phyloP scores from a whole-genome alignment of 805 yeast genomes.

The Jamesozyma lodderae region DNA sequence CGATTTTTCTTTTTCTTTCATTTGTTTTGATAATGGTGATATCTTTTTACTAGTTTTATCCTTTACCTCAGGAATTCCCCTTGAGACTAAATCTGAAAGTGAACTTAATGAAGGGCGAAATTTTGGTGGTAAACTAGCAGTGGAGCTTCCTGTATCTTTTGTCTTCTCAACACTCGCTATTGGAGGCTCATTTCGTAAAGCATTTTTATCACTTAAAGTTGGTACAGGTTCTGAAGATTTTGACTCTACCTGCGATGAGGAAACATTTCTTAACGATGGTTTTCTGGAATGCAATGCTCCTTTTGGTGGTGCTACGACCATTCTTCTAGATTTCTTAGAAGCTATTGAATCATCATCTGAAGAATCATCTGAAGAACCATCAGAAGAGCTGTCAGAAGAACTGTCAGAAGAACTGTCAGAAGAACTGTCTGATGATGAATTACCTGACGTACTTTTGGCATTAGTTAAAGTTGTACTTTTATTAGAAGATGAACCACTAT shows the following conservation, averaged over 20 bases:
- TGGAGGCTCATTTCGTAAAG: not conserved
- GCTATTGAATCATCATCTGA: conserved; percentile 19
- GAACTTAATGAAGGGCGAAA: conserved; percentile 40
- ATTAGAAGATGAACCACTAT: too few species aligned
- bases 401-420: not conserved
- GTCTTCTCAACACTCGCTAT: not conserved
- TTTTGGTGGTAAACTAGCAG: conserved; percentile 20
- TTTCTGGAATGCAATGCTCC: conserved; percentile 18
- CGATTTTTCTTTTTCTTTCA: conserved; percentile 7
- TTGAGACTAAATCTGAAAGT: conserved; percentile 48
- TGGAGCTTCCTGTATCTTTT: not conserved
- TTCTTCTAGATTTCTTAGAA: conserved; percentile 27
- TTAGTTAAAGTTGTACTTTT: too few species aligned
- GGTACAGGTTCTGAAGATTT: not conserved
- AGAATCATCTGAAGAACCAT: conserved; percentile 21
- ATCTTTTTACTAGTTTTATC: conserved; percentile 29
- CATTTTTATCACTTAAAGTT: not conserved
- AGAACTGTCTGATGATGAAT: not conserved
- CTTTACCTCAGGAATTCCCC: conserved; percentile 61
- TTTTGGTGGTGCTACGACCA: conserved; percentile 41
- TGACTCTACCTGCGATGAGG: not conserved
- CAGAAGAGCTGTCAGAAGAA: conserved; percentile 3
- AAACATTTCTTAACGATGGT: conserved; percentile 4
- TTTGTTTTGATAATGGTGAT: conserved; percentile 4
- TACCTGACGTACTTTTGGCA: too few species aligned